Evolutionary conservation across 176 grass and related monocot genomes (phyloP).

Genomic region (Oryza meyeriana): DNA sequence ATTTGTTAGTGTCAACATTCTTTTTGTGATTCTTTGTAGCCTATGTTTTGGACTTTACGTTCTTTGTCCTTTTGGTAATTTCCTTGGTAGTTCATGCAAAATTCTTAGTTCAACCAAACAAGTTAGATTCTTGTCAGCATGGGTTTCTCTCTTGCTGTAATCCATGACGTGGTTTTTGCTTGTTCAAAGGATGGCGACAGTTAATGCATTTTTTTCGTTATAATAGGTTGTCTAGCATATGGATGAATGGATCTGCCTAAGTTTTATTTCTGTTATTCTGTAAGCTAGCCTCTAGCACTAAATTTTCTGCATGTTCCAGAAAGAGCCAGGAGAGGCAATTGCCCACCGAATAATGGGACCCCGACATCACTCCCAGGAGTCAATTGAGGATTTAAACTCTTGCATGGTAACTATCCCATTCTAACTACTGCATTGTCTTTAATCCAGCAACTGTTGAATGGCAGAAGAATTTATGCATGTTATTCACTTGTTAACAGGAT

Average conservation of each 20-base stretch:
- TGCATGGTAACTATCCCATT: conserved; percentile 46
- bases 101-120: background rate
- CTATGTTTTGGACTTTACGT: background rate
- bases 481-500: conserved; percentile 62
- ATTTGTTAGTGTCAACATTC: background rate
- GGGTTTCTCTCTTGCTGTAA: background rate
- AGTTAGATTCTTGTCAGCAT: background rate
- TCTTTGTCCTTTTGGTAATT: background rate
- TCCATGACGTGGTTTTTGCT: background rate
- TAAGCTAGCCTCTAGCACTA: background rate
- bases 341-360: conserved; percentile 78
- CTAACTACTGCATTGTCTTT: background rate
- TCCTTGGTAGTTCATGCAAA: background rate
- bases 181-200: background rate
- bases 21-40: background rate
- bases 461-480: conserved; percentile 7
- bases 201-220: background rate
- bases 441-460: background rate
- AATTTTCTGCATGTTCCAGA: conserved; percentile 49
- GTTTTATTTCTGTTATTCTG: background rate
- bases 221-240: background rate
- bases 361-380: conserved; percentile 63
- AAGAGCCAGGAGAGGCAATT: conserved; percentile 52
- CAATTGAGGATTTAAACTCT: conserved; percentile 62
- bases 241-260: background rate